These are phyloP conservation scores for Ophiocordyceps polyrhachis-furcata DNA, from an alignment of 2,329 filamentous ascomycete species.

Conservation along the genomic window DNA sequence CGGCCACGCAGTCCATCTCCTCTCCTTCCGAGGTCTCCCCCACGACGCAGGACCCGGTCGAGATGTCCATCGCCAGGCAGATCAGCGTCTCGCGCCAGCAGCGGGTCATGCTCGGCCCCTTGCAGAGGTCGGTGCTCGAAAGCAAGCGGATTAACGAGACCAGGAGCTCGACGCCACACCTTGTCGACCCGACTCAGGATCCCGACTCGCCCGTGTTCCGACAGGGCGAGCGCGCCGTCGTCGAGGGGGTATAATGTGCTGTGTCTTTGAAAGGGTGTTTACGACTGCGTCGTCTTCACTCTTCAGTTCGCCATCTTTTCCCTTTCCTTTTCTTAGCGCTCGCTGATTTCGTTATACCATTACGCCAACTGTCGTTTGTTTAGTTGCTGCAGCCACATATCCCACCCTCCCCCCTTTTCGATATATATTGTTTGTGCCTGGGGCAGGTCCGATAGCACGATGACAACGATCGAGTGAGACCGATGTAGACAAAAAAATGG, in stretches of 20 bases:
- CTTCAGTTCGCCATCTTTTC: background rate
- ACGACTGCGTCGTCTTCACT: background rate
- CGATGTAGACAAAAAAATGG: background rate
- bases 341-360: background rate
- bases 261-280: background rate
- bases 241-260: constrained; percentile 23
- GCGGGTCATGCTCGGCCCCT: constrained; percentile 36
- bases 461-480: background rate
- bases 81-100: constrained; percentile 47
- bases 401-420: too few relatives aligned
- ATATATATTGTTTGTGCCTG: background rate
- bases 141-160: constrained; percentile 13
- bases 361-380: background rate
- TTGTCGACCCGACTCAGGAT: constrained; percentile 20
- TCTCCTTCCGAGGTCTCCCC: background rate
- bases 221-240: constrained; percentile 34
- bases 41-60: constrained; percentile 27
- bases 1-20: background rate
- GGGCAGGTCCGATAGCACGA: background rate
- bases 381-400: background rate
- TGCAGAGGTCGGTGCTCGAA: constrained; percentile 15
- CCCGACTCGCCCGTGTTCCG: constrained; percentile 13
- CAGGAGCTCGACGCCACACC: constrained; percentile 24
- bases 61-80: constrained; percentile 49
- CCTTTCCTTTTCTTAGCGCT: background rate